phyloP scores from a whole-genome alignment of 139 green algal species.

The Protoeuglena noctilucae region DNA sequence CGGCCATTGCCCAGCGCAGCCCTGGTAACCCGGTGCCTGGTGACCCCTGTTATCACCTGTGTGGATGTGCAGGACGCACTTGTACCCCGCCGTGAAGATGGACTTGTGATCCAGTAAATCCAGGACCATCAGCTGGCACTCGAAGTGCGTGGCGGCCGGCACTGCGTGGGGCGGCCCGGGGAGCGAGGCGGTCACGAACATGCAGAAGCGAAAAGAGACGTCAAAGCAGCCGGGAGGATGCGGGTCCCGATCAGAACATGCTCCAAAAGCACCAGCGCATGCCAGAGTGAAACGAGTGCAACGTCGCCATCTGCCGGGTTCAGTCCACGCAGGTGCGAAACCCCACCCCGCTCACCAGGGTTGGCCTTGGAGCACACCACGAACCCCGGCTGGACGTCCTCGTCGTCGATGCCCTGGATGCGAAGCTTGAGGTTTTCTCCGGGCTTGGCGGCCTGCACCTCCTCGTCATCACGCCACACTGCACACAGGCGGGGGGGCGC shows the following conservation, averaged over 20 bases:
- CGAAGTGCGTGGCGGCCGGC: background rate
- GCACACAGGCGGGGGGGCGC: too few relatives aligned
- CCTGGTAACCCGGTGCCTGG: conserved; percentile 27
- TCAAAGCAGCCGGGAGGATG: background rate
- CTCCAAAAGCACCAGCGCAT: background rate
- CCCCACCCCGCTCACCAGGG: too few relatives aligned
- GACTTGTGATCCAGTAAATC: conserved; percentile 91
- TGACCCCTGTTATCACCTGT: conserved; percentile 54
- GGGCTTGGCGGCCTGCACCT: conserved; percentile 45
- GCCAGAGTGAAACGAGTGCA: background rate
- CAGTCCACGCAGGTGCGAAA: background rate
- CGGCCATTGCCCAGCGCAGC: background rate
- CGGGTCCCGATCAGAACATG: too few relatives aligned
- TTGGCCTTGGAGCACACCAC: conserved; percentile 65
- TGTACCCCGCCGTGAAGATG: conserved; percentile 82
- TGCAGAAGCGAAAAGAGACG: background rate
- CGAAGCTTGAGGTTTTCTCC: conserved; percentile 26
- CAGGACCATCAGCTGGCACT: conserved; percentile 30
- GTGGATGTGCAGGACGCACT: conserved; percentile 67
- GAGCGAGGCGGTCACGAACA: background rate
- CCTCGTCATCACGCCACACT: conserved; percentile 78
- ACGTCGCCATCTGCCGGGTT: background rate
- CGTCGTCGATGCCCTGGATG: conserved; percentile 53
- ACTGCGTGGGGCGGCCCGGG: background rate
- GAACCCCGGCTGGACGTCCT: conserved; percentile 78